Conservation (phyloP, 176 grass and related monocot species). For the Lolium rigidum region DNA sequence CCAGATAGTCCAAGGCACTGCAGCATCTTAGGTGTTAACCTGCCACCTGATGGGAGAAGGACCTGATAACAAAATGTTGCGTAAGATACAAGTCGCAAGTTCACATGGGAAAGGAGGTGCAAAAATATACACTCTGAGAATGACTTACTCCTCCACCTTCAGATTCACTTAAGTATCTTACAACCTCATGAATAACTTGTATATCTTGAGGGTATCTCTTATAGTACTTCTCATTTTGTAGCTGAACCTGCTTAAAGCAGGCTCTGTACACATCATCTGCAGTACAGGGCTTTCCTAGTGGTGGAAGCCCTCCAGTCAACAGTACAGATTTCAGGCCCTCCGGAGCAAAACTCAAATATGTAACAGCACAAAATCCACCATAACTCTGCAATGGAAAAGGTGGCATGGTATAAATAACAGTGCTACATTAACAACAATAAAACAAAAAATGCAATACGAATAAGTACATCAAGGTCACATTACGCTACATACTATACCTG, state of each 20-base stretch:
- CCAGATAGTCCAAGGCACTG: constrained; percentile 86
- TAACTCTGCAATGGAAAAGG: constrained; percentile 66
- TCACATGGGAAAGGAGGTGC: not conserved
- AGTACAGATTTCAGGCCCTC: constrained; percentile 91
- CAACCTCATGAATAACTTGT: constrained; percentile 67
- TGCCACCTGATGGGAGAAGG: constrained; percentile 80
- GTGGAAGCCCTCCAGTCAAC: constrained; percentile 91
- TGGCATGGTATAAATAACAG: not conserved
- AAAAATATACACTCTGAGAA: constrained; percentile 8
- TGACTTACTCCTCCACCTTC: constrained; percentile 87
- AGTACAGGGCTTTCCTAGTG: constrained; percentile 71
- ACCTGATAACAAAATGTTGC: constrained; percentile 53
- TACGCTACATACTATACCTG: constrained; percentile 63
- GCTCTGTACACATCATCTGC: constrained; percentile 86
- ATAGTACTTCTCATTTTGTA: constrained; percentile 95
- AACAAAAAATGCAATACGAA: not conserved
- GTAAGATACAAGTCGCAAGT: constrained; percentile 32
- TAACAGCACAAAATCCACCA: constrained; percentile 95
- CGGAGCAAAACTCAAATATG: constrained; percentile 96
- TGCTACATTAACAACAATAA: not conserved
- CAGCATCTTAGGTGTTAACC: constrained; percentile 88
- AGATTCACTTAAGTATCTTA: constrained; percentile 72
- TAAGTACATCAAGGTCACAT: not conserved
- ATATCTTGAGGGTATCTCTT: constrained; percentile 88
- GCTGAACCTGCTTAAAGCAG: constrained; percentile 83